Percentiles rank a stretch among this genome's conserved stretches.
These are phyloP conservation scores for Vinca minor DNA, from an alignment of 257 asterid genomes.

Conservation along the genomic window DNA sequence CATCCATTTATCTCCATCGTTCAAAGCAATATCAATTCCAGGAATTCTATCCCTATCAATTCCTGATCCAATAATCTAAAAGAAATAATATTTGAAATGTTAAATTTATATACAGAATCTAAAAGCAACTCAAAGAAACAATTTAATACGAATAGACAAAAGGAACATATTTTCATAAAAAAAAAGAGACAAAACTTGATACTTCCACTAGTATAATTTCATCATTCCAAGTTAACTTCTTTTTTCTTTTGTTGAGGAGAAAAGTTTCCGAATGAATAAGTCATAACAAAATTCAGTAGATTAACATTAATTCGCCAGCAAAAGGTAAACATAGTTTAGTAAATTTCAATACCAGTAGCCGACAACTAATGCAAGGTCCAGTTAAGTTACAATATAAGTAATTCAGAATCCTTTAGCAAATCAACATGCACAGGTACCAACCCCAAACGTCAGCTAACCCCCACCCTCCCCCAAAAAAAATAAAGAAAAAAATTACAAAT, in stretches of 20 bases:
- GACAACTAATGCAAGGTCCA: background rate
- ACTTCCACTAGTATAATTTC: background rate
- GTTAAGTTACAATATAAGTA: background rate
- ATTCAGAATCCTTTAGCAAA: no score
- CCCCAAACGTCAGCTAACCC: background rate
- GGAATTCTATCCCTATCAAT: conserved; percentile 85
- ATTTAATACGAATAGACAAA: background rate
- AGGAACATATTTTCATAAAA: background rate
- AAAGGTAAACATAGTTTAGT: background rate
- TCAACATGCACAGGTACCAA: no score
- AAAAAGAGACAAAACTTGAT: no score
- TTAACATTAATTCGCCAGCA: background rate
- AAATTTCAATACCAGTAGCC: background rate
- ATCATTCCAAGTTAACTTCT: background rate
- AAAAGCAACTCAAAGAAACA: background rate
- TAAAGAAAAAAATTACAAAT: no score
- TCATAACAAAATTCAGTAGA: background rate
- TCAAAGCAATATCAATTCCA: conserved; percentile 78
- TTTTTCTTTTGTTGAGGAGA: no score
- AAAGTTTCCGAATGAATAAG: no score
- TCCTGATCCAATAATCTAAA: conserved; percentile 82
- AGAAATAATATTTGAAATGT: conserved; percentile 3
- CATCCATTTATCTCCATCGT: conserved; percentile 95
- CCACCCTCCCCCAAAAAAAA: no score
- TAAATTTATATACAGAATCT: conserved; percentile 5